Percentiles rank a stretch among this genome's conserved stretches.
Evolutionary conservation across 2,329 filamentous ascomycete genomes (phyloP).

Genomic region (Exophiala sp.): DNA sequence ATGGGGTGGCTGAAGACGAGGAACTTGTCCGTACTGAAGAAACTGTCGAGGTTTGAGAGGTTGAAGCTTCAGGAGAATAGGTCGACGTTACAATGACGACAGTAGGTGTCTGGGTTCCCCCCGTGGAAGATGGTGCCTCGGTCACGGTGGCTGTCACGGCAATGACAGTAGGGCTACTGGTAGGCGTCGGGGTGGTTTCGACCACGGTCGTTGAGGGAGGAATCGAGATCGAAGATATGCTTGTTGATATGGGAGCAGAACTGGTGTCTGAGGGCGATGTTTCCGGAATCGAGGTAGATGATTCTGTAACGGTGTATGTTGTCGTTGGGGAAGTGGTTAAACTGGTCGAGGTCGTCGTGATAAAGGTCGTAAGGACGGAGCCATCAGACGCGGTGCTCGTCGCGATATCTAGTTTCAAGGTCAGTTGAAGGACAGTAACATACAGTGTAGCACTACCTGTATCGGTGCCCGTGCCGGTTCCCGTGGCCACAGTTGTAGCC

Average conservation of each 20-base stretch:
- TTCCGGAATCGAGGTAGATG: conserved; percentile 6
- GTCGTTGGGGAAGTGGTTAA: conserved; percentile 19
- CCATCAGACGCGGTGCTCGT: conserved; percentile 5
- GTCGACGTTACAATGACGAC: conserved; percentile 30
- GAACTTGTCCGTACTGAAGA: conserved; percentile 19
- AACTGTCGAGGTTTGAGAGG: conserved; percentile 26
- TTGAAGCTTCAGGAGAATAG: conserved; percentile 29
- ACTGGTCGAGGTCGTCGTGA: conserved; percentile 29
- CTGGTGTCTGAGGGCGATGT: conserved; percentile 7
- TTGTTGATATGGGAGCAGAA: conserved; percentile 27
- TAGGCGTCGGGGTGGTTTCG: conserved; percentile 22
- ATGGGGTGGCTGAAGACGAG: conserved; percentile 26
- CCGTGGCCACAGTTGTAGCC: not conserved
- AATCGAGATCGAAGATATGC: conserved; percentile 26
- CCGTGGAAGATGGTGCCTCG: conserved; percentile 21
- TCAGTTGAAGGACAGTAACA: not conserved
- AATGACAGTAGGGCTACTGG: conserved; percentile 24
- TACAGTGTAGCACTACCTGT: not conserved
- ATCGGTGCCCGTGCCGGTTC: not conserved
- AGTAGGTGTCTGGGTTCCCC: conserved; percentile 19
- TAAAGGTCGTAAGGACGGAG: conserved; percentile 25
- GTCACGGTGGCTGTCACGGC: conserved; percentile 26
- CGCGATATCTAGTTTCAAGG: not conserved
- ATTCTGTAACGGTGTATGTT: conserved; percentile 22
- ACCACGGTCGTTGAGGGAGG: conserved; percentile 23